These are phyloP conservation scores for Epithemia pelagica DNA, from an alignment of 108 stramenopile genomes.

Conservation along the genomic window DNA sequence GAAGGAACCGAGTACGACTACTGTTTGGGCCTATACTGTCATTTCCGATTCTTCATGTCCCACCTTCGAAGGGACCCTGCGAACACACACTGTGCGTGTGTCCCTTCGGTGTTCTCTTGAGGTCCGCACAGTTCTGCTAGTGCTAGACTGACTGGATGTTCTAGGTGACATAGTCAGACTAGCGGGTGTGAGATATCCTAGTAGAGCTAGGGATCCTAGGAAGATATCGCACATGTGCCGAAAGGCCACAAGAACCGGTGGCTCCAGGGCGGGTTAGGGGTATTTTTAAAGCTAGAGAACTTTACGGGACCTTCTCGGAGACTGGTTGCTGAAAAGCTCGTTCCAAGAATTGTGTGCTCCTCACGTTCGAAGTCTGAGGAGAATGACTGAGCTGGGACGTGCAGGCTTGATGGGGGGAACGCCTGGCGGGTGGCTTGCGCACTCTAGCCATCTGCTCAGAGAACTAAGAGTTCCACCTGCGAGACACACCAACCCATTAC, in stretches of 20 bases:
- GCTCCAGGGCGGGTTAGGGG: conserved; percentile 1
- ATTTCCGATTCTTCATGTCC: too few species aligned
- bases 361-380: too few species aligned
- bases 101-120: background rate
- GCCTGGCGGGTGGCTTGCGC: background rate
- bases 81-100: background rate
- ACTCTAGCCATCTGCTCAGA: background rate
- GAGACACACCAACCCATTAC: too few species aligned
- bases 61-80: background rate
- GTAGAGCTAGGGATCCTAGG: too few species aligned
- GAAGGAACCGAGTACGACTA: too few species aligned
- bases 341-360: background rate
- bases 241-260: background rate
- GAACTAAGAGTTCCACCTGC: too few species aligned
- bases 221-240: background rate
- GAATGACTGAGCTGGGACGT: background rate
- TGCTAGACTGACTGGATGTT: background rate
- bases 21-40: too few species aligned
- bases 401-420: background rate
- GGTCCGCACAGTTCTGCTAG: background rate
- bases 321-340: background rate
- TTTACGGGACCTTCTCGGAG: background rate
- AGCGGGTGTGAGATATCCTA: background rate
- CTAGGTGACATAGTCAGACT: background rate
- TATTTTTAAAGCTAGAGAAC: background rate